A percentile compares a stretch with the other conserved stretches of the same genome.
These are phyloP conservation scores for Excoecaria cochinchinensis DNA, from an alignment of 345 rosid genomes.

Conservation along the genomic window DNA sequence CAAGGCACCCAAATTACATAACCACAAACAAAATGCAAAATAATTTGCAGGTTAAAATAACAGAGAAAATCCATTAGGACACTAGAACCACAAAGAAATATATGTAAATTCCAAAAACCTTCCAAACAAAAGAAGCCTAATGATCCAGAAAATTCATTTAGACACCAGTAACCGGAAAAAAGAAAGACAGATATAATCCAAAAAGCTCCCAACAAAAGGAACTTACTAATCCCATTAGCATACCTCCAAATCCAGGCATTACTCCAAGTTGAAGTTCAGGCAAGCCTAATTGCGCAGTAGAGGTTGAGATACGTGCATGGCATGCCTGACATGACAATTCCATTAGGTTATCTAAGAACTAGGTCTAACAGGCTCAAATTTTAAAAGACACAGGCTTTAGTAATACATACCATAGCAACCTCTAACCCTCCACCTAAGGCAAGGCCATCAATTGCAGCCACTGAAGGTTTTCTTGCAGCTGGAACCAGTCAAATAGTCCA, in stretches of 20 bases:
- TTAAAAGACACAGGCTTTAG: background rate
- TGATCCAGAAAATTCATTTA: background rate
- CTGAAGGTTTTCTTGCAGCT: conserved; percentile 90
- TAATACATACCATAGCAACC: conserved; percentile 74
- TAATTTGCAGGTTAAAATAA: background rate
- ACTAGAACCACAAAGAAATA: background rate
- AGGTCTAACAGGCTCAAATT: background rate
- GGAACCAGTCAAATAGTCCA: conserved; percentile 16
- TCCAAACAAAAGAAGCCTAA: background rate
- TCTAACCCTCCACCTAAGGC: conserved; percentile 99
- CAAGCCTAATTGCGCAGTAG: conserved; percentile 74
- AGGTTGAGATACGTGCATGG: conserved; percentile 84
- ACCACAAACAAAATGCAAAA: background rate
- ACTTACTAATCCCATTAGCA: background rate
- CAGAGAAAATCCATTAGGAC: background rate
- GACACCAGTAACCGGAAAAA: background rate
- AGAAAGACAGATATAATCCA: background rate
- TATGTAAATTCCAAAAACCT: background rate
- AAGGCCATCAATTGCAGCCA: conserved; percentile 98
- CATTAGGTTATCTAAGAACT: conserved; percentile 15
- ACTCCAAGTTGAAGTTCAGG: conserved; percentile 94
- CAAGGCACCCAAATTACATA: background rate
- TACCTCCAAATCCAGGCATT: conserved; percentile 99
- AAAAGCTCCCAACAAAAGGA: conserved; percentile 2
- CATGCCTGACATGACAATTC: conserved; percentile 53